Evolutionary conservation across 2,329 filamentous ascomycete species (phyloP), one percentile per base, ranked within the genome.

Genomic region (Talaromyces pinophilus): DNA sequence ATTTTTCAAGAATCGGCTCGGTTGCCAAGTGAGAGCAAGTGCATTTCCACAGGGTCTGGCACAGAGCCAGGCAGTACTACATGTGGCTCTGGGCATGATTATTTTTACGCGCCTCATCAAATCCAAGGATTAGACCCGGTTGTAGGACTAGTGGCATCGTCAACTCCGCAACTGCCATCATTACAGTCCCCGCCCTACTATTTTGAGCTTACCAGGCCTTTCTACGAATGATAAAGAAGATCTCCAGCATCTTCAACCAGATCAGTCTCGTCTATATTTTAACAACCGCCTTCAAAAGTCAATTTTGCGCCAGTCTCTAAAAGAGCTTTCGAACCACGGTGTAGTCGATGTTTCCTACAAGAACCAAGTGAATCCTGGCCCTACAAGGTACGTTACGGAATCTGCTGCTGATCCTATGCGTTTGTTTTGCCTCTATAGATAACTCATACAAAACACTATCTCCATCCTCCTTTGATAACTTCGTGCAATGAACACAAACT

Each of bases 311-410:
- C 54, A 57, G 59, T 30, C 22, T 61, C 40, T 57, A 15, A 8
- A 22, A 13, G 38, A 22, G 33, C 35, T 44, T 19, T 38, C 40
- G 42, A 33, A 57, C n/a, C n/a, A 42, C 19, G 19, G 50, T n/a
- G 35, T 33, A 4, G 35, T 64, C 22, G 52, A 59, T 54, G 44
- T 64, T n/a, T 54, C 50, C 54, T 19, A 57, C 35, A 40, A 44
- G 17, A 22, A 28, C 40, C 57, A 62, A 11, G 38, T 54, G 15
- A 48, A 50, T 17, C n/a, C 35, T 40, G 55, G 30, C 33, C 22
- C 28, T 60, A 42, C 48, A 28, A 67, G 59, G 66, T 66, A 66
- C 30, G 59, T 62, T 57, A 13, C 22, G n/a, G 19, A 28, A 3
- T 50, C 19, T 19, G n/a, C 22, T 60, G 44, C 28, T 38, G 8